Evolutionary conservation across 2,329 filamentous ascomycete species (phyloP), one percentile per base, ranked within the genome.

Genomic region (Trichophyton schoenleinii): DNA sequence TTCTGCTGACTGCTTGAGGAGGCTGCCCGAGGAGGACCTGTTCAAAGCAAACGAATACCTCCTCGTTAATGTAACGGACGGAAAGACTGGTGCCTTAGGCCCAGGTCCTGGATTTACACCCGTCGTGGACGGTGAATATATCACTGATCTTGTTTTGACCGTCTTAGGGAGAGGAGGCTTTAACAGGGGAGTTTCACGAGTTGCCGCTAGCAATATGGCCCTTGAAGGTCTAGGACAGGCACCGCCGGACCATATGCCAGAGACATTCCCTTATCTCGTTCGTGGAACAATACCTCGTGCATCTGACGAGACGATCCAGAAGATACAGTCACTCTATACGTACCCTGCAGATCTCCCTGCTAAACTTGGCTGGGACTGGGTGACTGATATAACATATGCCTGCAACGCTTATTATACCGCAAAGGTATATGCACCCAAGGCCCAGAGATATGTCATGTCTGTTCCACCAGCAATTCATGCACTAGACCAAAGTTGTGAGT

Each of bases 301-400:
- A 1, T 36, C 38, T 41, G 41, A 64, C 31, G 57, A 48, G 5
- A 63, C 49, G 9, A 57, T 63, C 38, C 15, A 57, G 28, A 25
- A 25, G 20, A 64, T 64, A 41, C 46, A 57, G 44, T 49, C 62
- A 11, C 52, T 63, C n/a, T 64, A 63, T 58, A 9, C 31, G 7
- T 64, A 61, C 42, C 62, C 63, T 8, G 28, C 62, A 8, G 53
- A 58, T 18, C 38, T 52, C 3, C 55, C 62, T 11, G 48, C 59
- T 28, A 60, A 64, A 34, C 60, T 64, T 52, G 60, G 31, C 7
- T 64, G 63, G 62, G 59, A 64, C n/a, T 64, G 62, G 60, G 48
- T 44, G 8, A 61, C 60, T 9, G 60, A 63, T 34, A 60, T 61
- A 13, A 31, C 60, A 15, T 64, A 62, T 41, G 62, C 58, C n/a